Evolutionary conservation across 2,329 filamentous ascomycete species (phyloP), one percentile per base, ranked within the genome.

Genomic region (Cordyceps fumosorosea): DNA sequence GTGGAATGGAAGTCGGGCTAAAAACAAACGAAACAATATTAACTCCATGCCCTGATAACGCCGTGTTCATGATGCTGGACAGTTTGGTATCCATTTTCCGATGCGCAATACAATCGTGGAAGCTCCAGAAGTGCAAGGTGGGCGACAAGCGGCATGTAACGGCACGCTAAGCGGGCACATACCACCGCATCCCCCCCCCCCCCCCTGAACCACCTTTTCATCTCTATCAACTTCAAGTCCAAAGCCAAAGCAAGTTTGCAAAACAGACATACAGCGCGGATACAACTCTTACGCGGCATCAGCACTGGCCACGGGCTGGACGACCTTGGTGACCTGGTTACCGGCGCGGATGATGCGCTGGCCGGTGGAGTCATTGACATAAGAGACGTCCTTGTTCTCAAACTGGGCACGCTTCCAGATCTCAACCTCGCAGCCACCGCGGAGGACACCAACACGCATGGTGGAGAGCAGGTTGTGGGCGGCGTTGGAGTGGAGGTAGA

Each of bases 321-420:
- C 79, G 57, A 96, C 85, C 77, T 91, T 91, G 68, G 93, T 97
- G 64, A 90, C 84, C 78, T 97, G 93, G 69, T 86, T 81, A 60
- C 92, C 92, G 67, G 93, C 92, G 66, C 93, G 89, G 71, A 96
- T 85, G 68, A 97, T 92, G 66, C 89, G 87, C 75, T 91, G 84
- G 56, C 92, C 93, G 60, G 85, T 81, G 18, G 87, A 89, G 73
- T 96, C 93, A 74, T 90, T 92, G 74, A 91, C 84, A 67, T 89
- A 87, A 63, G 87, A 85, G 63, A 90, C 83, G 69, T 93, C 90
- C 81, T 93, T 93, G 81, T 89, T 91, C 77, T 93, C 89, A 69
- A 87, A 84, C 75, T 93, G 89, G 62, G 89, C 86, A 48, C 90
- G 88, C 84, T 95, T 95, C 91, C 91, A 96, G 76, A 95, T 92